Conservation (phyloP, 371 early-diverging fungal genomes). For the Mucor plumbeus region DNA sequence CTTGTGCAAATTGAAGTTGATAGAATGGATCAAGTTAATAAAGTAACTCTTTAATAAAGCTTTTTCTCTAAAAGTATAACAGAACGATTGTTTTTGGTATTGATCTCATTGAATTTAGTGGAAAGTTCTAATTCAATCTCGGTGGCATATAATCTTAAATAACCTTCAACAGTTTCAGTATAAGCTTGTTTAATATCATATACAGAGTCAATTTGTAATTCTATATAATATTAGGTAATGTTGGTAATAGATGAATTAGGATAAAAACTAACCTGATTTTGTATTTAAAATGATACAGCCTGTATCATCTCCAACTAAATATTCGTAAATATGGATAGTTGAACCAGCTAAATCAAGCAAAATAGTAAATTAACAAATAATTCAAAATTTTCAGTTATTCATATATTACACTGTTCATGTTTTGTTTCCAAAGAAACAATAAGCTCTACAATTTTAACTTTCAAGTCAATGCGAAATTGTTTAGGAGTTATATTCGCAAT, state of each 20-base stretch:
- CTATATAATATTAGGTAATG: not conserved
- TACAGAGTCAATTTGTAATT: constrained; percentile 7
- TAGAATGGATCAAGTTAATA: constrained; percentile 42
- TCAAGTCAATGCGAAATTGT: constrained; percentile 31
- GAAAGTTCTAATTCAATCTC: not conserved
- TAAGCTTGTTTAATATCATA: constrained; percentile 26
- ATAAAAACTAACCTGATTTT: constrained; percentile 17
- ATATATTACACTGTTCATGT: constrained; percentile 10
- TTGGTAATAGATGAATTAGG: not conserved
- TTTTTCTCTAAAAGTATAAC: constrained; percentile 16
- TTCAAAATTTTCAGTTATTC: not conserved
- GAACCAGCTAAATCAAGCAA: constrained; percentile 7
- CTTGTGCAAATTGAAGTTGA: constrained; percentile 36
- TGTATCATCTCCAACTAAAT: constrained; percentile 36
- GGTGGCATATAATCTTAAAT: constrained; percentile 26
- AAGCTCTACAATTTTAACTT: constrained; percentile 23
- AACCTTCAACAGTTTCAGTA: constrained; percentile 32
- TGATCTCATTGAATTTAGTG: not conserved
- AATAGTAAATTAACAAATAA: not conserved
- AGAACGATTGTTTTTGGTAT: constrained; percentile 29
- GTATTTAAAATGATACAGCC: constrained; percentile 34
- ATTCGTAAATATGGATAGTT: constrained; percentile 27
- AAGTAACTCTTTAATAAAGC: constrained; percentile 33
- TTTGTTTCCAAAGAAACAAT: constrained; percentile 22
- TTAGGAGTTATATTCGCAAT: constrained; percentile 26